A percentile compares a stretch with the other conserved stretches of the same genome.
These are phyloP conservation scores for Cutaneotrichosporon cyanovorans DNA, from an alignment of 1,284 basidiomycete species.

Conservation along the genomic window DNA sequence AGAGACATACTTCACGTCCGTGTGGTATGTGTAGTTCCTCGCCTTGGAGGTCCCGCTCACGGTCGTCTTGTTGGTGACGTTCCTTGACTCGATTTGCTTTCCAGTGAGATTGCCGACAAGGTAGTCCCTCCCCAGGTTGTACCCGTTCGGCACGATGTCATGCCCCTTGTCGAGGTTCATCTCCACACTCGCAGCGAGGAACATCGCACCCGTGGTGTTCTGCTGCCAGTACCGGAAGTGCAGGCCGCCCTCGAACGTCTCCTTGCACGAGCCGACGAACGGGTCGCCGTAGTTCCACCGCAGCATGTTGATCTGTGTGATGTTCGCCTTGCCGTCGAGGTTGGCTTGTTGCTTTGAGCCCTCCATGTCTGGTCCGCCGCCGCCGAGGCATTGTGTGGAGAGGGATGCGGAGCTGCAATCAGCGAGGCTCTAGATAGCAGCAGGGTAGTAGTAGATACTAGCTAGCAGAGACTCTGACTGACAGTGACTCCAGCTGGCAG, in stretches of 20 bases:
- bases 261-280: conserved; percentile 67
- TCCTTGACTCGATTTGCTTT: conserved; percentile 51
- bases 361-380: conserved; percentile 49
- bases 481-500: too few species aligned
- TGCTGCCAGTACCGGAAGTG: conserved; percentile 89
- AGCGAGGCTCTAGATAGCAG: neutral
- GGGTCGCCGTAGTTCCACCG: conserved; percentile 73
- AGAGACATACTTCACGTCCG: conserved; percentile 58
- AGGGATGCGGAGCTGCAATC: conserved; percentile 26
- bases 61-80: conserved; percentile 53
- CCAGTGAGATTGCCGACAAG: conserved; percentile 70
- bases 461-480: too few species aligned
- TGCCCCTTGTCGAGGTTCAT: conserved; percentile 56
- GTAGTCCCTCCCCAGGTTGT: conserved; percentile 63
- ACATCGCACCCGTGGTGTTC: conserved; percentile 63
- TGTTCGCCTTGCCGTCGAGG: conserved; percentile 69
- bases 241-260: conserved; percentile 79
- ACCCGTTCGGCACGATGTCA: conserved; percentile 56
- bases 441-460: neutral
- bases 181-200: conserved; percentile 75
- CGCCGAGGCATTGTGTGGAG: conserved; percentile 69
- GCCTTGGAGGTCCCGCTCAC: conserved; percentile 22
- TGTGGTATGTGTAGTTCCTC: conserved; percentile 61
- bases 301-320: conserved; percentile 67
- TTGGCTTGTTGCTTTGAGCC: conserved; percentile 66